Evolutionary conservation across 2,329 filamentous ascomycete species (phyloP).

Genomic region (Hypoxylon sp.): DNA sequence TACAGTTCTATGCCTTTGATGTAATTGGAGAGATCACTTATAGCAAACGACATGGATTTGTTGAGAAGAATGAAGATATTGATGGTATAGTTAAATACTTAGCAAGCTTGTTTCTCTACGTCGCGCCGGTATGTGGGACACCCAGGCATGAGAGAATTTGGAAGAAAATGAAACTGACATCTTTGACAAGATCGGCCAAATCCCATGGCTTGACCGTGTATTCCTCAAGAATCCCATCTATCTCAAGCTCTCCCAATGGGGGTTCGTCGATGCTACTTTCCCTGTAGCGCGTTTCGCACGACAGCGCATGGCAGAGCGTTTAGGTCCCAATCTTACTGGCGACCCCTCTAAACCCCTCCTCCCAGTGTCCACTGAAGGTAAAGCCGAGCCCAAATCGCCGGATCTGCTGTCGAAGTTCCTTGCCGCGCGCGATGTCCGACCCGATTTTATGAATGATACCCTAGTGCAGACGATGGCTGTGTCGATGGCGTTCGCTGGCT

Average conservation of each 20-base stretch:
- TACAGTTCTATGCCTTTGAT: conserved; percentile 87
- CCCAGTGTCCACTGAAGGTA: conserved; percentile 56
- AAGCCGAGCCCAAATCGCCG: conserved; percentile 57
- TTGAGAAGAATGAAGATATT: conserved; percentile 81
- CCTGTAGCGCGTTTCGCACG: conserved; percentile 81
- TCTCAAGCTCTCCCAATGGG: conserved; percentile 76
- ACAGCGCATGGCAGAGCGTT: conserved; percentile 75
- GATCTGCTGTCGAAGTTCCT: conserved; percentile 82
- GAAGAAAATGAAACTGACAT: conserved; percentile 23
- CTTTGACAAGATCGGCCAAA: conserved; percentile 76
- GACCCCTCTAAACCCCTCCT: conserved; percentile 56
- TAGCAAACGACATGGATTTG: conserved; percentile 80
- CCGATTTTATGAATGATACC: conserved; percentile 79
- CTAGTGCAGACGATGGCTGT: conserved; percentile 79
- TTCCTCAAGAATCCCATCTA: conserved; percentile 82
- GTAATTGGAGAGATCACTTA: conserved; percentile 85
- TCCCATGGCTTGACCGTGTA: conserved; percentile 77
- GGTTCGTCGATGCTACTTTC: conserved; percentile 77
- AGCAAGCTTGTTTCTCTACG: conserved; percentile 76
- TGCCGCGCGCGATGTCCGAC: conserved; percentile 75
- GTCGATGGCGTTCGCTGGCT: conserved; percentile 81
- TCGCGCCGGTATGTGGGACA: conserved; percentile 71
- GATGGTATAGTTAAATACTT: conserved; percentile 80
- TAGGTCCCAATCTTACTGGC: conserved; percentile 60
- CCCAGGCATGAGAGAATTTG: conserved; percentile 12